Conservation (phyloP, 805 yeast genomes). For the Hanseniaspora hatyaiensis region DNA sequence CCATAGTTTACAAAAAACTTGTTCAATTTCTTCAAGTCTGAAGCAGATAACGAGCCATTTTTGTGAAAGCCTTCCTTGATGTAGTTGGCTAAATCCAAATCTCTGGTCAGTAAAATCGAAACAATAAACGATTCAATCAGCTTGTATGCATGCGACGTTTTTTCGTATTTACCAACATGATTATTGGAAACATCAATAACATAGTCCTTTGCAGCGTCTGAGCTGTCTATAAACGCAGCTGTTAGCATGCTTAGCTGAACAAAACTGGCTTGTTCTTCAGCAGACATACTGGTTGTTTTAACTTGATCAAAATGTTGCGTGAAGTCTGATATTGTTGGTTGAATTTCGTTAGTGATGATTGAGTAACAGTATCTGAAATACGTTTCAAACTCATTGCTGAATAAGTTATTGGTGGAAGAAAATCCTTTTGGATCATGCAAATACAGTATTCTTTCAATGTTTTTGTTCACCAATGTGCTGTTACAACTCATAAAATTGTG, state of each 20-base stretch:
- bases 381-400: conserved; percentile 16
- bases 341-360: not conserved
- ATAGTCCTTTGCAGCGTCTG: not conserved
- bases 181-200: conserved; percentile 4
- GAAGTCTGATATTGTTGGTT: not conserved
- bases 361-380: not conserved
- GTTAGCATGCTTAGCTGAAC: conserved; percentile 3
- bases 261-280: not conserved
- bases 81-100: conserved; percentile 13
- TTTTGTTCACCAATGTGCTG: conserved; percentile 7
- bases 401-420: not conserved
- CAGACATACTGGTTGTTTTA: not conserved
- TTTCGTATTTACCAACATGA: not conserved
- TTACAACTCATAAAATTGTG: too few species aligned
- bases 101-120: conserved; percentile 1
- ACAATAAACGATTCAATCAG: conserved; percentile 4
- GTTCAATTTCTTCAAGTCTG: conserved; percentile 2
- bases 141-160: not conserved
- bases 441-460: conserved; percentile 2
- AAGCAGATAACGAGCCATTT: not conserved
- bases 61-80: conserved; percentile 8
- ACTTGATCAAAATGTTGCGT: not conserved
- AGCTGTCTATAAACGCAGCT: not conserved
- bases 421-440: not conserved
- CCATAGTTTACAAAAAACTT: conserved; percentile 6